Base-by-base conservation (phyloP, 2,329 filamentous ascomycete genomes). In the Aspergillus glaucus region DNA sequence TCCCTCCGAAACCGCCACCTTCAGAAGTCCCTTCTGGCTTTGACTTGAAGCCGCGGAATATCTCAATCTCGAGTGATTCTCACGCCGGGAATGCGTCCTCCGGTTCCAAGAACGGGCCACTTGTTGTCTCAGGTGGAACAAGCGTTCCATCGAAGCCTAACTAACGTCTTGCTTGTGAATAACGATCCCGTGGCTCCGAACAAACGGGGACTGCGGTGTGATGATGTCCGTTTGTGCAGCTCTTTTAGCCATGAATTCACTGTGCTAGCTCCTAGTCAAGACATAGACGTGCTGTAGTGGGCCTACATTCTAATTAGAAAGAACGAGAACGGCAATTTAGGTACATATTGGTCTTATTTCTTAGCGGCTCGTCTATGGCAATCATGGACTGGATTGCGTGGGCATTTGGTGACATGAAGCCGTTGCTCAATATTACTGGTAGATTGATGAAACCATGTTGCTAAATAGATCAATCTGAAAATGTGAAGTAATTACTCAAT, bases 1-100 rank as follows among this genome's bases (percentile, higher is more conserved):
- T 76, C 19, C 74, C 74, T 24, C 74, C 73, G 14, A 76, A 76
- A 58, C 74, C 74, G 17, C 74, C 74, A n/a, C 74, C 74, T 28
- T 74, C 73, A 7, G 65, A 74, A 55, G 65, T 72, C 5, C 61
- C 65, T 8, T 70, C 70, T 30, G 66, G 67, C 6, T 72, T 69
- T 51, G 69, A 73, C 44, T 41, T 68, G 37, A 71, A 69, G 49
- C 62, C 60, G 30, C 65, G 68, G n/a, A 47, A 57, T 37, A 49
- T 50, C 30, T 39, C 60, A 37, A 40, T 51, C 34, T 49, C 61
- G 7, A 51, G 59, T 19, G 46, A 57, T 28, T 44, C 59, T 22
- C 62, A 62, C 47, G 43, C 61, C 6, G 52, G 52, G 45, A 64
- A 57, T 47, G 52, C 55, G 7, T 30, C 60, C 2, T 45, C 59